Evolutionary conservation across 176 grass and related monocot genomes (phyloP), one percentile per base, ranked within the genome.

Genomic region (Phoenix dactylifera): DNA sequence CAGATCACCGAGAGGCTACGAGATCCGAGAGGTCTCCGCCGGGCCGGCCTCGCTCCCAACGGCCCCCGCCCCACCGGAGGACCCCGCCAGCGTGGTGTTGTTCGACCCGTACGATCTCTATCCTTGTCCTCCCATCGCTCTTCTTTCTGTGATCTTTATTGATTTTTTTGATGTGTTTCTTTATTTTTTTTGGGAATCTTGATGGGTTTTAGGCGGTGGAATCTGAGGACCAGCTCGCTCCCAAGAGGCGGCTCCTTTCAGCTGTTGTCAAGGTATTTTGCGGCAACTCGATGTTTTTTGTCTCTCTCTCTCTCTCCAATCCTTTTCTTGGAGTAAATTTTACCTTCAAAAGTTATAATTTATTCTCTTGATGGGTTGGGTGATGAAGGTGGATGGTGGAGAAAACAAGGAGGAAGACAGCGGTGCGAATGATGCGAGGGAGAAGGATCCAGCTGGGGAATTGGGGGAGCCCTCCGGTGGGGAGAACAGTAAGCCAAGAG

Each of bases 1-100:
- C 81, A 92, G 93, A 98, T 98, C 77, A 91, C 72, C 19, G 93
- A 98, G 73, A 78, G 93, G 58, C 84, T 98, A 12, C 77, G 87
- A 49, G 93, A 91, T 70, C 87, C 93, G 35, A 83, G 84, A 32
- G 93, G 93, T 30, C 65, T 92, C 52, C 93, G 93, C 18, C 87
- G 87, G 22, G 75, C 53, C 16, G 58, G 60, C 2, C 51, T 57
- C 2, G 26, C 64, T 17, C 58, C 74, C 3, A 77, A 51, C 6
- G 81, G 63, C 0, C 54, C 69, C 17, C 89, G 85, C 52, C 77
- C 74, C 49, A 28, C 26, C 18, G 58, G 24, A 24, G 50, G 70
- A 19, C 59, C 59, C 25, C 58, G 58, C 24, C 75, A 82, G 56
- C 93, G 93, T 56, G 79, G 87, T 52, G 71, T 85, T 50, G 70